Evolutionary conservation across 2,329 filamentous ascomycete genomes (phyloP), one percentile per base, ranked within the genome.

Genomic region (Microascus cirrosus): DNA sequence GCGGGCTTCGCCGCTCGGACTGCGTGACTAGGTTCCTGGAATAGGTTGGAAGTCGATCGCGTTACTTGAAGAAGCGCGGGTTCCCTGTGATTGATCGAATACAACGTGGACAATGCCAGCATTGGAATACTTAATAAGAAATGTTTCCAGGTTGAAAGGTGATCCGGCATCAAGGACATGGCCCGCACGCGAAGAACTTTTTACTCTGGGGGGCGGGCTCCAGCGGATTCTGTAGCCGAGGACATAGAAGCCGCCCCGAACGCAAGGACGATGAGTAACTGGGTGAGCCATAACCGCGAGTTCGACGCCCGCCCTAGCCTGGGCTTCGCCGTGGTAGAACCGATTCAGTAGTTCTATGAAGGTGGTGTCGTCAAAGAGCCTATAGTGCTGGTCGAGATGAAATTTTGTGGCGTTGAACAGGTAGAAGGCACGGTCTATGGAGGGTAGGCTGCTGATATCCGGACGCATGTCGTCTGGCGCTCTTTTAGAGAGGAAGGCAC

Each of bases 181-280:
- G 69, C 69, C 1, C 68, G 60, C 3, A 68, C 59, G 58, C n/a
- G n/a, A 71, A 71, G 55, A 65, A 70, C 39, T 66, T 66, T 0
- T 64, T 59, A 1, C 69, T 69, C 0, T n/a, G n/a, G n/a, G n/a
- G n/a, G n/a, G 69, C 68, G 3, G 68, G 65, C 4, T 69, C 64
- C 1, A 53, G 69, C 62, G 55, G 69, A 67, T 1, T 73, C 36
- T 54, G 45, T 13, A 55, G 35, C 28, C 24, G 18, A 6, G 59
- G n/a, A 58, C 5, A 64, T 59, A 39, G 68, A 68, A 2, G 67
- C 67, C 7, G 62, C 67, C 8, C 67, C 66, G 59, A 67, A 68
- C 1, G 78, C 77, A 18, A 81, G 67, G 20, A 80, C 71, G 3
- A 80, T 64, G 4, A 80, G 66, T 56, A 76, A 78, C 59, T 80